Conservation (phyloP, 495 filamentous ascomycete genomes). For the Immersiella caudata region DNA sequence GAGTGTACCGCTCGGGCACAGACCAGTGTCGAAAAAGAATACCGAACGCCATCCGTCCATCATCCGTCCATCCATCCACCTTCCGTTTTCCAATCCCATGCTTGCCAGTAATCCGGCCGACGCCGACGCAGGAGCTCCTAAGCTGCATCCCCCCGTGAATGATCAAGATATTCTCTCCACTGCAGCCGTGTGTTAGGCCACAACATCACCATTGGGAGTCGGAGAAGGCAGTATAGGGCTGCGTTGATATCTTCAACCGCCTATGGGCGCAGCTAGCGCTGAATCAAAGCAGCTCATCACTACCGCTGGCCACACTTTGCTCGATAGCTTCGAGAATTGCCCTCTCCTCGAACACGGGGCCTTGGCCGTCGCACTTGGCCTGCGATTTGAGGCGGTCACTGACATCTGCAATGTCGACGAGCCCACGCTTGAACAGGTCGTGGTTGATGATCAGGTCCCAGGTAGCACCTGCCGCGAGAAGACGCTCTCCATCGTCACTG, state of each 20-base stretch:
- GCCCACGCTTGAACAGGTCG: conserved; percentile 73
- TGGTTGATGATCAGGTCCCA: conserved; percentile 92
- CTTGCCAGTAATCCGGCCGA: background rate
- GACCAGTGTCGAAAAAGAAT: background rate
- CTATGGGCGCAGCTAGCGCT: background rate
- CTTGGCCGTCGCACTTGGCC: conserved; percentile 88
- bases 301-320: conserved; percentile 69
- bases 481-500: conserved; percentile 69
- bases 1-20: background rate
- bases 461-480: conserved; percentile 78
- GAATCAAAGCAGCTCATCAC: conserved; percentile 71
- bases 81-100: background rate
- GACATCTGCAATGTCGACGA: conserved; percentile 83
- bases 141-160: background rate
- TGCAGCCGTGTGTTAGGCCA: too few species aligned
- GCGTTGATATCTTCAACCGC: background rate
- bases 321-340: conserved; percentile 75
- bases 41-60: background rate
- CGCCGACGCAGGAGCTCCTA: background rate
- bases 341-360: conserved; percentile 84
- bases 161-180: background rate
- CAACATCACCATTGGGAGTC: too few species aligned
- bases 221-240: too few species aligned
- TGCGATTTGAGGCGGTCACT: conserved; percentile 70
- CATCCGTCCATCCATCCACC: background rate